These are phyloP conservation scores for Cenococcum geophilum DNA, from an alignment of 495 filamentous ascomycete genomes.

Conservation along the genomic window DNA sequence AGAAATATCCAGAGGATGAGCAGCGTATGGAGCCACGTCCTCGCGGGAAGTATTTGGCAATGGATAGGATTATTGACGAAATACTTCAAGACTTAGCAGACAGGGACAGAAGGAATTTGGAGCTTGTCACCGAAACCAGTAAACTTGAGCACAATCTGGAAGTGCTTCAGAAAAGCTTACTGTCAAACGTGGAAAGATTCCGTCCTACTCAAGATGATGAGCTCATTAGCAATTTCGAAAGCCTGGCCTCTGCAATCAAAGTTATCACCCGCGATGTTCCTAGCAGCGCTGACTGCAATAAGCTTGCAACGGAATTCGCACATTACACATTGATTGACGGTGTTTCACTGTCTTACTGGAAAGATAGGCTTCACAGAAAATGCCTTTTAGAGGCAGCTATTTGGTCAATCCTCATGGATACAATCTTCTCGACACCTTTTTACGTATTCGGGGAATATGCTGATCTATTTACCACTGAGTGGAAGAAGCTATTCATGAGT, in stretches of 20 bases:
- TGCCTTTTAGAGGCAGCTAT: conserved; percentile 10
- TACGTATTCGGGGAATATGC: conserved; percentile 4
- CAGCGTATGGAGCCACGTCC: neutral
- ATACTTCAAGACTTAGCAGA: neutral
- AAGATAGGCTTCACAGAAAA: neutral
- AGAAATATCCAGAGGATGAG: neutral
- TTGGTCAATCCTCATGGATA: conserved; percentile 14
- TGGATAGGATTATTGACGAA: neutral
- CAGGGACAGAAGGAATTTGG: neutral
- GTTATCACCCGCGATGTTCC: conserved; percentile 4
- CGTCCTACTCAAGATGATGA: conserved; percentile 9
- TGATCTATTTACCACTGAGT: neutral
- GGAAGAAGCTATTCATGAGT: neutral
- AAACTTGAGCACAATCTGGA: conserved; percentile 3
- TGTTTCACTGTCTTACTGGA: conserved; percentile 1
- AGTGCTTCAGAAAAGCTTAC: conserved; percentile 5
- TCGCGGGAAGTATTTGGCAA: neutral
- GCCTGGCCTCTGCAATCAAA: conserved; percentile 12
- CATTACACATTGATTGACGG: neutral
- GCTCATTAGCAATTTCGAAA: neutral
- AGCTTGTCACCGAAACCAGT: neutral
- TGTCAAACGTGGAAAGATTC: conserved; percentile 8
- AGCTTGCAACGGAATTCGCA: neutral
- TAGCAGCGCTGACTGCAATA: neutral
- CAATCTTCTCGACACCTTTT: conserved; percentile 14